These are phyloP conservation scores for Populus tomentosa DNA, from an alignment of 441 rosid species.

Conservation along the genomic window DNA sequence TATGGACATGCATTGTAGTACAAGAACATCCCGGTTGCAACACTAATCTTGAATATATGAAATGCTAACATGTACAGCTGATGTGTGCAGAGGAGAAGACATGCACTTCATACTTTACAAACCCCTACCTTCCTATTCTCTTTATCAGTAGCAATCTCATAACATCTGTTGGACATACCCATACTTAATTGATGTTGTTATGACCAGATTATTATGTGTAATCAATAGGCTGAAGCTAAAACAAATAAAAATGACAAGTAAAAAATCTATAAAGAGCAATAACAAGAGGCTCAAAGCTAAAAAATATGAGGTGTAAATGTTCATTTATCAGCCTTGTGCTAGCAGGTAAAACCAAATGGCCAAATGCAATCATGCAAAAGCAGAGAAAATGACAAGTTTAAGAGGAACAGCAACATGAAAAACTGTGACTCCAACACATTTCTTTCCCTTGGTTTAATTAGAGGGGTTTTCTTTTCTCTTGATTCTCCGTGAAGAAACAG, in stretches of 20 bases:
- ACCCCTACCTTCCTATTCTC: background rate
- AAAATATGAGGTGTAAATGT: background rate
- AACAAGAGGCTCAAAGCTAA: background rate
- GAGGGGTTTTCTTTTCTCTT: background rate
- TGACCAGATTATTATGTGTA: background rate
- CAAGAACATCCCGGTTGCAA: background rate
- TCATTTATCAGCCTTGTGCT: background rate
- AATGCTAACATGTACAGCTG: background rate
- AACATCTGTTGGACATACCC: background rate
- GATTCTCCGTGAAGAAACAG: background rate
- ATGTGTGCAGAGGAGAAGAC: background rate
- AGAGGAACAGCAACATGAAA: background rate
- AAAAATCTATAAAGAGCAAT: background rate
- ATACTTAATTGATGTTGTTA: background rate
- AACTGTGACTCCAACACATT: background rate
- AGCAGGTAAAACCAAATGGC: background rate
- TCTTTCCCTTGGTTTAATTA: background rate
- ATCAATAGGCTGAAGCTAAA: background rate
- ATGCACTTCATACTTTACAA: background rate
- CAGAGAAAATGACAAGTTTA: background rate
- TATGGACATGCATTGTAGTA: background rate
- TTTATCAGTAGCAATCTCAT: background rate
- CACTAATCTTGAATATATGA: background rate
- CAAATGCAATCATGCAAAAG: background rate
- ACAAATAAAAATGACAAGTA: background rate